Evolutionary conservation across 441 rosid genomes (phyloP), one percentile per base, ranked within the genome.

Genomic region (Erodium trifolium): DNA sequence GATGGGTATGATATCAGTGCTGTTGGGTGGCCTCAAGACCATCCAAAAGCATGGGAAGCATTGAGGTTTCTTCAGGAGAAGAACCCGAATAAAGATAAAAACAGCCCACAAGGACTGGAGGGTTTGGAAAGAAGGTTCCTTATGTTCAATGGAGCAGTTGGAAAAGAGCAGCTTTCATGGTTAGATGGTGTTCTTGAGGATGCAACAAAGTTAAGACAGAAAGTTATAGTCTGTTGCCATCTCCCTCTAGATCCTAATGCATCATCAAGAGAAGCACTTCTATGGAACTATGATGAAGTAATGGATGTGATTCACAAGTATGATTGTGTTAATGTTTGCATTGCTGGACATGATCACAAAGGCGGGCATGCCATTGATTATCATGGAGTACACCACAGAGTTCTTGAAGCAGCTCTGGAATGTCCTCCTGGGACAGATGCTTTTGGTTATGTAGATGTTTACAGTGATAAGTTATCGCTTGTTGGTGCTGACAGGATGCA

Each of bases 1-100:
- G 96, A 91, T 79, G 90, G 96, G 35, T 87, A 87, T 80, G 97
- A 91, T 67, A 81, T 93, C 41, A 91, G 97, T 74, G 91, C 93
- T 55, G 79, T 93, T 19, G 95, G 96, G 64, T 91, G 96, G 95
- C 88, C 97, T 14, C 77, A 68, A 19, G 87, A 82, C 77, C 82
- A 91, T 82, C 93, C 95, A 9, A 86, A 86, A 59, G 79, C 91
- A 5, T 62, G 81, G 64, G 75, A 86, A 82, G 99, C 97, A 2
- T 10, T 83, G 76, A 82, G 85, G 51, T 77, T 93, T 72, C 96
- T 91, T 5, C 73, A 66, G 57, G 78, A 76, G 43, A 91, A 84
- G 76, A 93, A 91, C 64, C 99, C 95, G 2, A 93, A 93, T 77
- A 66, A 70, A 0, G 88, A 91, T 1, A 91, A 89, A 76, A 91